phyloP scores from a whole-genome alignment of 129 eudicot genomes.

The Centella asiatica region DNA sequence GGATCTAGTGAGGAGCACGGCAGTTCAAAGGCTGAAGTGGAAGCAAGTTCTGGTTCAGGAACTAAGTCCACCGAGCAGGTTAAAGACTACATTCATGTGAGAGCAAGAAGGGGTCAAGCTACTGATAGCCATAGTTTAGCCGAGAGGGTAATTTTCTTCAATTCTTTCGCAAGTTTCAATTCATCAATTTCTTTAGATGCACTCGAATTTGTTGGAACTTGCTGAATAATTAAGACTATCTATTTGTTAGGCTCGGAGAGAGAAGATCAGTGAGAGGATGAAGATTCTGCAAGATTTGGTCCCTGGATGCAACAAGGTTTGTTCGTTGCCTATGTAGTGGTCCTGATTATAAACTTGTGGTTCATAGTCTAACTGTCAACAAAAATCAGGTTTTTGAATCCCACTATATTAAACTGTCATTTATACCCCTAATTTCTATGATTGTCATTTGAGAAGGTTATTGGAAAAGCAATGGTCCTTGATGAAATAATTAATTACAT shows the following conservation, averaged over 20 bases:
- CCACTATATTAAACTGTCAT: neutral
- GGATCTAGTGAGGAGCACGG: constrained; percentile 36
- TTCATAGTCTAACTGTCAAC: neutral
- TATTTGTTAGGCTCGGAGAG: constrained; percentile 73
- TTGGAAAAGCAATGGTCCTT: constrained; percentile 91
- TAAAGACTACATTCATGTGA: constrained; percentile 87
- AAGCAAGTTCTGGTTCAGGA: constrained; percentile 45
- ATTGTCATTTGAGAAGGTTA: constrained; percentile 36
- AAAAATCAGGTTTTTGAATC: neutral
- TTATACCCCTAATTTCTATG: neutral
- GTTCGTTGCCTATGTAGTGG: neutral
- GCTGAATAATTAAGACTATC: constrained; percentile 6
- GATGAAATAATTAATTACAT: constrained; percentile 94
- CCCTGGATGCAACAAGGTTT: constrained; percentile 96
- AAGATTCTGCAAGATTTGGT: constrained; percentile 99
- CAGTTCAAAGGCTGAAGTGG: constrained; percentile 45
- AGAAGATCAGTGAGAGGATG: constrained; percentile 54
- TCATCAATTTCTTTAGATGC: neutral
- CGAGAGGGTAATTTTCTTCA: constrained; percentile 55
- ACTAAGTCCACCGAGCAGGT: constrained; percentile 53
- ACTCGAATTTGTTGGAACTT: too few relatives aligned
- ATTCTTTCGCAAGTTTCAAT: neutral
- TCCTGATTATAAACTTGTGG: neutral
- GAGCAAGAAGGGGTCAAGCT: constrained; percentile 99
- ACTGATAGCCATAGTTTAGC: constrained; percentile 98